Percentiles rank a stretch among this genome's conserved stretches.
Conservation (phyloP, 2,329 filamentous ascomycete species). For the Pseudocercospora musae region DNA sequence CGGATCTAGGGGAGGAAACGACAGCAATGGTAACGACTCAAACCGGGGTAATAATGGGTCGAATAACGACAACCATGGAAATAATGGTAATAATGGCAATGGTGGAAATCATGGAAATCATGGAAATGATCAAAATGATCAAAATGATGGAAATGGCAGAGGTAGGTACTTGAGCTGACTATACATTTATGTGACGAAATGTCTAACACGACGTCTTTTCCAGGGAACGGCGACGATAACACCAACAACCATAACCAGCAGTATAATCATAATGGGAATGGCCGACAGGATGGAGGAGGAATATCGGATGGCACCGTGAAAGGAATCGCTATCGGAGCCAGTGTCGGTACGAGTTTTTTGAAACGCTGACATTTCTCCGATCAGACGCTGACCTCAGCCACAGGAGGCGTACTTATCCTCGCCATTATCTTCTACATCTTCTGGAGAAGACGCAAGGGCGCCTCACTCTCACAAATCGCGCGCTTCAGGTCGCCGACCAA, state of each 20-base stretch:
- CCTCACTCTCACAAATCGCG: slow-evolving; percentile 26
- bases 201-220: neutral
- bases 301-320: slow-evolving; percentile 18
- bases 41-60: slow-evolving; percentile 2
- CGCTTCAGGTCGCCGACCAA: slow-evolving; percentile 21
- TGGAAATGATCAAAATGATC: no score
- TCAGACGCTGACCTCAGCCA: neutral
- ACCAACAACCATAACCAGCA: neutral
- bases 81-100: neutral
- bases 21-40: neutral
- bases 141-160: neutral
- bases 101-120: no score
- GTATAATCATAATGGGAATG: neutral
- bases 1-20: neutral
- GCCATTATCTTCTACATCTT: slow-evolving; percentile 23
- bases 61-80: slow-evolving; percentile 1
- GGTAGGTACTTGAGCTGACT: neutral
- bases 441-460: slow-evolving; percentile 25
- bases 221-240: neutral
- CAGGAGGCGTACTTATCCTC: slow-evolving; percentile 25
- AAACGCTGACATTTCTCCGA: neutral
- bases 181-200: neutral
- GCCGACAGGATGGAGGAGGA: neutral
- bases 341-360: slow-evolving; percentile 21
- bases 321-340: slow-evolving; percentile 24